These are phyloP conservation scores for Dactylella cylindrospora DNA, from an alignment of 2,329 filamentous ascomycete species.

Conservation along the genomic window DNA sequence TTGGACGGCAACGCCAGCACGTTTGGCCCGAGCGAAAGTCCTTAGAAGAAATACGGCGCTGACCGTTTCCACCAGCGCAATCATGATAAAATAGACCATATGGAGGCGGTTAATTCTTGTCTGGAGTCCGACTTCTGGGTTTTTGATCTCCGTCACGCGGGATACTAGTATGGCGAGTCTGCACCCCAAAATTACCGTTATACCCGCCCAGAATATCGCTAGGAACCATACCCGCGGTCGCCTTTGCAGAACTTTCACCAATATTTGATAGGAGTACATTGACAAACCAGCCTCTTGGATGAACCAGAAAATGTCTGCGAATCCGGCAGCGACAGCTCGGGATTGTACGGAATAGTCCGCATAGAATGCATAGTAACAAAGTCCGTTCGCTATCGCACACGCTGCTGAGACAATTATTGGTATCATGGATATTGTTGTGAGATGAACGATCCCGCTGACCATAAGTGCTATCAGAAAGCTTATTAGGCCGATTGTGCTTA, in stretches of 20 bases:
- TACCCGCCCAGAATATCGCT: constrained; percentile 61
- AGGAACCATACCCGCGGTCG: constrained; percentile 55
- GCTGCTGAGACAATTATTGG: constrained; percentile 53
- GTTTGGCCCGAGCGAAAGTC: constrained; percentile 50
- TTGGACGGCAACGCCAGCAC: constrained; percentile 48
- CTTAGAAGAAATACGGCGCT: constrained; percentile 54
- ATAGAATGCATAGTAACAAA: constrained; percentile 56
- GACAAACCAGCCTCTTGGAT: constrained; percentile 56
- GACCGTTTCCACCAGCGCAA: constrained; percentile 54
- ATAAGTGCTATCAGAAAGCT: constrained; percentile 53
- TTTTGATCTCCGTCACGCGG: constrained; percentile 50
- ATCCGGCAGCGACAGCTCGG: constrained; percentile 52
- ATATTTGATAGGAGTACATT: constrained; percentile 59
- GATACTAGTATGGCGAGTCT: constrained; percentile 53
- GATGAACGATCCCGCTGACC: constrained; percentile 53
- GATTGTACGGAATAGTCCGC: constrained; percentile 46
- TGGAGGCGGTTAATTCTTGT: constrained; percentile 53
- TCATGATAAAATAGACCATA: constrained; percentile 54
- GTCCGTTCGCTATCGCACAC: constrained; percentile 54
- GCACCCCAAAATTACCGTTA: constrained; percentile 58
- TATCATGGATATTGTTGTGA: constrained; percentile 53
- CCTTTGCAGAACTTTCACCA: constrained; percentile 57
- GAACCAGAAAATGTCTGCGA: constrained; percentile 55
- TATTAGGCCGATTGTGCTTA: constrained; percentile 55
- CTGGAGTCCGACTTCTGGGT: constrained; percentile 48